Percentiles rank a stretch among this genome's conserved stretches.
These are phyloP conservation scores for Hypoxylon intermedium DNA, from an alignment of 495 filamentous ascomycete species.

Conservation along the genomic window DNA sequence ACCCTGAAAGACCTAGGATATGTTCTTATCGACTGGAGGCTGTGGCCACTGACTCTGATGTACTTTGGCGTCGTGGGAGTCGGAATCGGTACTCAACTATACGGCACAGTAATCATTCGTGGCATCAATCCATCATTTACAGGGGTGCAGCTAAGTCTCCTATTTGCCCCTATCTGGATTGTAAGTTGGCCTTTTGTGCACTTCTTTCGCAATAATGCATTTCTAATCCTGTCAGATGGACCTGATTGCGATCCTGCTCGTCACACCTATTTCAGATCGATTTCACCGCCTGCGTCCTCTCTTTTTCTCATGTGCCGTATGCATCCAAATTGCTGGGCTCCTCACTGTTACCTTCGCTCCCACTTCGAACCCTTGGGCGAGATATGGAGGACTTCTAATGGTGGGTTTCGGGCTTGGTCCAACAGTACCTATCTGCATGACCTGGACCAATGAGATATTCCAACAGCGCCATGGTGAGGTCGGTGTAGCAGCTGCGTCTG, in stretches of 20 bases:
- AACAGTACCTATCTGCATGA: slow-evolving; percentile 91
- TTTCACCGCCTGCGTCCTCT: slow-evolving; percentile 84
- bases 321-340: slow-evolving; percentile 83
- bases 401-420: slow-evolving; percentile 91
- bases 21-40: slow-evolving; percentile 81
- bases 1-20: slow-evolving; percentile 67
- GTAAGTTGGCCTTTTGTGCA: slow-evolving; percentile 57
- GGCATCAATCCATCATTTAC: slow-evolving; percentile 75
- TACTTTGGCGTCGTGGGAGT: slow-evolving; percentile 95
- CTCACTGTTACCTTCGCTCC: slow-evolving; percentile 79
- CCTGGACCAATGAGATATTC: slow-evolving; percentile 91
- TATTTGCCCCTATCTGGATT: slow-evolving; percentile 92
- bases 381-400: slow-evolving; percentile 87
- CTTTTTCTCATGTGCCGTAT: slow-evolving; percentile 77
- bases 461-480: slow-evolving; percentile 89
- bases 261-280: slow-evolving; percentile 84
- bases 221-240: slow-evolving; percentile 66
- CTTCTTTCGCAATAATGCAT: background rate
- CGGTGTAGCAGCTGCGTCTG: slow-evolving; percentile 86
- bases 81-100: slow-evolving; percentile 86
- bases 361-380: slow-evolving; percentile 73
- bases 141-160: slow-evolving; percentile 76
- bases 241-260: slow-evolving; percentile 82
- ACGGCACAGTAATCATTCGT: slow-evolving; percentile 84
- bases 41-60: slow-evolving; percentile 87